These are phyloP conservation scores for Thelonectria discophora DNA, from an alignment of 2,329 filamentous ascomycete genomes.

Conservation along the genomic window DNA sequence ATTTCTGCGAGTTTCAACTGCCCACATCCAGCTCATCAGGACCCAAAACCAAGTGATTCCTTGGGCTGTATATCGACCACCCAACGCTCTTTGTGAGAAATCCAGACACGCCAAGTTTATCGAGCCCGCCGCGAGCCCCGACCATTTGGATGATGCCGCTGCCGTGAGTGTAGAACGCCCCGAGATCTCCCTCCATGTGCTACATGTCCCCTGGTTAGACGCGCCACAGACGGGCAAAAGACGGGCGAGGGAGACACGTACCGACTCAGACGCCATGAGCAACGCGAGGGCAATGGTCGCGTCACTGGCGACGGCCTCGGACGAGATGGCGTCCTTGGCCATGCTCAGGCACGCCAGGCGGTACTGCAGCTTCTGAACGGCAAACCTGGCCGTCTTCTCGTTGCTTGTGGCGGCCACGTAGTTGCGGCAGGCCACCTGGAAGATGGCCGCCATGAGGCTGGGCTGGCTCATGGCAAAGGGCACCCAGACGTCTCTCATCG, in stretches of 20 bases:
- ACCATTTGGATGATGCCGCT: slow-evolving; percentile 11
- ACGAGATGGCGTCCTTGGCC: slow-evolving; percentile 6
- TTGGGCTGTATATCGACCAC: slow-evolving; percentile 5
- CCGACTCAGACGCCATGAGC: slow-evolving; percentile 20
- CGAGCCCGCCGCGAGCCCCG: slow-evolving; percentile 4
- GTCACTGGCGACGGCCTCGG: slow-evolving; percentile 7
- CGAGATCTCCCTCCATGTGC: slow-evolving; percentile 14
- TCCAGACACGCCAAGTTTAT: neutral
- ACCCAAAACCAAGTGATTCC: neutral
- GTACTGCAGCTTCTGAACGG: slow-evolving; percentile 12
- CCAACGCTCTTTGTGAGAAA: slow-evolving; percentile 14
- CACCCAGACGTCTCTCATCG: slow-evolving; percentile 24
- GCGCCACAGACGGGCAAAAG: neutral
- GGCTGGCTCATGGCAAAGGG: slow-evolving; percentile 27
- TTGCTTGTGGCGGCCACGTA: slow-evolving; percentile 26
- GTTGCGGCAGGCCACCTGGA: slow-evolving; percentile 32
- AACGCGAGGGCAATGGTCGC: slow-evolving; percentile 12
- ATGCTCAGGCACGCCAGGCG: slow-evolving; percentile 3
- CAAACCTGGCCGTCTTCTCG: neutral
- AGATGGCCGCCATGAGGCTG: slow-evolving; percentile 29
- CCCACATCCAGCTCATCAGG: neutral
- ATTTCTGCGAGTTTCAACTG: no score
- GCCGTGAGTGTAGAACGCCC: slow-evolving; percentile 4
- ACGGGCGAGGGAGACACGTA: neutral
- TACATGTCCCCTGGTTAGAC: neutral